Evolutionary conservation across 768 basidiomycete genomes (phyloP), one percentile per base, ranked within the genome.

Genomic region (Podaxis carcinomalis): DNA sequence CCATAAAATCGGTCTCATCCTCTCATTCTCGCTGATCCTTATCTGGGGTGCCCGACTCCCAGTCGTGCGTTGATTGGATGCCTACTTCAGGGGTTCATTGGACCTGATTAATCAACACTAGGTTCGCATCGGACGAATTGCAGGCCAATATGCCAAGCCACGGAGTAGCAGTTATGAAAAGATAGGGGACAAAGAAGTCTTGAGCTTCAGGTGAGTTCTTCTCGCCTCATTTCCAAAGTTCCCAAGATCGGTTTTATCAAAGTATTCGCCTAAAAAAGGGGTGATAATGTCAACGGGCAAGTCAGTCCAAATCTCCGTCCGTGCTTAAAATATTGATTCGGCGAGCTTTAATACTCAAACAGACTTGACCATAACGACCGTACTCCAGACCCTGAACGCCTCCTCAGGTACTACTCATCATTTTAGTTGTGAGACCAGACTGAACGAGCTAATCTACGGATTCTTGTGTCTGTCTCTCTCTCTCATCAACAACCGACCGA

Each of bases 111-210:
- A 10, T 36, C 19, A 49, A 49, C 1, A 47, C 4, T 61, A 91
- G 89, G 81, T 91, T 54, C 86, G 92, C 36, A 85, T 94, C 55
- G 92, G 92, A 5, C 85, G 97, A 10, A 98, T 98, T 63, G 97
- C 95, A 0, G 96, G 96, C 0, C 95, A 97, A 71, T 97, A 96
- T 66, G 95, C 95, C 14, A 97, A 96, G 72, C 97, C 96, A 1
- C 82, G 96, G 58, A 92, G 90, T 68, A 95, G 90, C 68, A 76
- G 78, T 10, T 92, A 83, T 11, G 96, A 99, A 72, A 85, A 80
- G 62, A 79, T 95, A 7, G 87, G 84, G 14, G 88, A 87, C 51
- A 82, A 77, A 35, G 84, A 93, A 65, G 89, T 98, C 0, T 74
- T 88, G 54, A 95, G 91, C 71, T 98, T 98, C 73, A 82, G 93